These are phyloP conservation scores for Cylindrotheca closterium DNA, from an alignment of 108 stramenopile genomes.

Conservation along the genomic window DNA sequence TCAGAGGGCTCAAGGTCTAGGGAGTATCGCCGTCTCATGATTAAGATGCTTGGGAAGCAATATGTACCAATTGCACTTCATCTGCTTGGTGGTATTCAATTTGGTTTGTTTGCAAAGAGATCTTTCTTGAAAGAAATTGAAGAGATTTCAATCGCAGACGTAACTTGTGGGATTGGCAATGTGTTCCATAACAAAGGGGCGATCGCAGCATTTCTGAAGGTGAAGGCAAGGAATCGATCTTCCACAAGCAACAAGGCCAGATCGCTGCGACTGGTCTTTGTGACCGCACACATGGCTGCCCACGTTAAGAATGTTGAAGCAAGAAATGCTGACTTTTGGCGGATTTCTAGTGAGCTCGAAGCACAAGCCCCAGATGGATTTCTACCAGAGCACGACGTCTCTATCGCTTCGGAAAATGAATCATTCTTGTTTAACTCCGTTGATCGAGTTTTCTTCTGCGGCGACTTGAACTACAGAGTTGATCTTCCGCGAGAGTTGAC, in stretches of 20 bases:
- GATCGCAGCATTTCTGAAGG: constrained; percentile 73
- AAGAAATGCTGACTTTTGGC: constrained; percentile 81
- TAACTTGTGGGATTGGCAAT: constrained; percentile 89
- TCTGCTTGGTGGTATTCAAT: constrained; percentile 86
- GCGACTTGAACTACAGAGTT: constrained; percentile 85
- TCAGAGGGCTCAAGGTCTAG: constrained; percentile 78
- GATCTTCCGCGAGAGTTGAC: constrained; percentile 77
- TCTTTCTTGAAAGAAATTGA: constrained; percentile 73
- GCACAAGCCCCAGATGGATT: constrained; percentile 78
- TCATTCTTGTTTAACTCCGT: constrained; percentile 63
- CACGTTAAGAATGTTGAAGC: constrained; percentile 85
- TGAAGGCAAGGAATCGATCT: constrained; percentile 40
- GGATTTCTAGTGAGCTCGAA: constrained; percentile 81
- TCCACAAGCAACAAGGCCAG: constrained; percentile 17
- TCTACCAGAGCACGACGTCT: constrained; percentile 33
- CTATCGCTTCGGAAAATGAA: constrained; percentile 7
- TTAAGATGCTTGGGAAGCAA: constrained; percentile 71
- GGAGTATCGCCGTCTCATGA: constrained; percentile 73
- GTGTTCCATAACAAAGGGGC: constrained; percentile 92
- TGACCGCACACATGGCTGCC: constrained; percentile 84
- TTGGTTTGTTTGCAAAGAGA: constrained; percentile 74
- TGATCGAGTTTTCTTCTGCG: constrained; percentile 82
- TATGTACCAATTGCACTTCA: constrained; percentile 87
- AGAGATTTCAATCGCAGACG: constrained; percentile 71
- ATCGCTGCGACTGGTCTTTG: constrained; percentile 73